phyloP scores from a whole-genome alignment of 2,329 filamentous ascomycete species.

The Cercospora berteroae region DNA sequence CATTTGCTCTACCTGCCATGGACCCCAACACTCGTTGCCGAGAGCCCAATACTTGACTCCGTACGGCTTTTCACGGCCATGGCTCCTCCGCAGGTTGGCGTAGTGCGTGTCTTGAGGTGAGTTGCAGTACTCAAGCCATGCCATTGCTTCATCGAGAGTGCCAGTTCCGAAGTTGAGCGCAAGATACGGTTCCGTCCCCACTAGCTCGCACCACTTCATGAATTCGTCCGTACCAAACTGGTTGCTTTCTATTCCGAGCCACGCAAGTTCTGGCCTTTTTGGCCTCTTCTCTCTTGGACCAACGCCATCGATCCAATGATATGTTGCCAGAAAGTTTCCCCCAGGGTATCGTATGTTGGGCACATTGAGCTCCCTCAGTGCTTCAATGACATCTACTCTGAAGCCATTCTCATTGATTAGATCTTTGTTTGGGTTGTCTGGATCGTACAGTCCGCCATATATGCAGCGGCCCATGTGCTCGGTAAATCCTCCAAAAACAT shows the following conservation, averaged over 20 bases:
- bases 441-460: conserved; percentile 82
- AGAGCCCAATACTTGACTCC: conserved; percentile 84
- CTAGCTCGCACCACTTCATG: conserved; percentile 72
- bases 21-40: conserved; percentile 70
- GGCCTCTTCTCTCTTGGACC: conserved; percentile 70
- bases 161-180: conserved; percentile 78
- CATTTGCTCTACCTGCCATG: conserved; percentile 65
- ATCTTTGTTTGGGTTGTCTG: conserved; percentile 56
- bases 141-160: conserved; percentile 60
- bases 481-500: conserved; percentile 81
- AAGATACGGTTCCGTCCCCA: conserved; percentile 75
- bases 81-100: conserved; percentile 72
- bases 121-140: conserved; percentile 87
- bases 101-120: conserved; percentile 74
- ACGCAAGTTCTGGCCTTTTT: conserved; percentile 68
- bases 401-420: conserved; percentile 74
- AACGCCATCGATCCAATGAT: conserved; percentile 81
- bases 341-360: conserved; percentile 80
- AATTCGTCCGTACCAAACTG: conserved; percentile 85
- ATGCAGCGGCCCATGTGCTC: conserved; percentile 93
- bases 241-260: conserved; percentile 74
- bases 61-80: conserved; percentile 75
- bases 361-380: conserved; percentile 69
- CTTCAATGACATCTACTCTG: conserved; percentile 73
- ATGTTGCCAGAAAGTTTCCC: conserved; percentile 81